Conservation (phyloP, 2,329 filamentous ascomycete genomes). For the Neoascochyta sp. region DNA sequence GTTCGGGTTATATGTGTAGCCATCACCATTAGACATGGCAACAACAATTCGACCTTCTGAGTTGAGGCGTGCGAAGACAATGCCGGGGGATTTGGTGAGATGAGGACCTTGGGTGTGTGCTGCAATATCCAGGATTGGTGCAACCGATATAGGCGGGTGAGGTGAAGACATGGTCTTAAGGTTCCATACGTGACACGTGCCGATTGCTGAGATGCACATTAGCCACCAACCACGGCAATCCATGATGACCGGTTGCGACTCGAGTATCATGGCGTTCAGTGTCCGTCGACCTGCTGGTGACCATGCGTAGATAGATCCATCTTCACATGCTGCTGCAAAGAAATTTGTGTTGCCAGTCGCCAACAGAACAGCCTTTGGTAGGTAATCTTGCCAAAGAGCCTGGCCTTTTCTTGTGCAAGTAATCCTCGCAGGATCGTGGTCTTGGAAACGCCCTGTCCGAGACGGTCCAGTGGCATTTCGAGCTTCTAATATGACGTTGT, state of each 20-base stretch:
- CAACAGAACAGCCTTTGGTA: slow-evolving; percentile 82
- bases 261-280: slow-evolving; percentile 78
- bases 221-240: slow-evolving; percentile 89
- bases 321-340: slow-evolving; percentile 91
- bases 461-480: slow-evolving; percentile 68
- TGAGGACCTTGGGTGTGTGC: slow-evolving; percentile 74
- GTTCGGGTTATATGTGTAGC: slow-evolving; percentile 79
- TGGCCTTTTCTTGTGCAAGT: slow-evolving; percentile 76
- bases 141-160: slow-evolving; percentile 85
- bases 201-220: slow-evolving; percentile 81
- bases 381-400: slow-evolving; percentile 87
- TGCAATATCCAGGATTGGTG: slow-evolving; percentile 83
- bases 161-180: slow-evolving; percentile 76
- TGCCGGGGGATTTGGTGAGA: slow-evolving; percentile 72
- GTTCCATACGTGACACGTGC: slow-evolving; percentile 92
- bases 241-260: slow-evolving; percentile 89
- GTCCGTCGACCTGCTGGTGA: slow-evolving; percentile 84
- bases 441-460: slow-evolving; percentile 56
- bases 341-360: slow-evolving; percentile 87
- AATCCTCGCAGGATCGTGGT: slow-evolving; percentile 79
- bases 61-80: slow-evolving; percentile 90
- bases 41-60: slow-evolving; percentile 80
- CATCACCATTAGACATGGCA: slow-evolving; percentile 91
- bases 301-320: slow-evolving; percentile 87
- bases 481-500: slow-evolving; percentile 76